A percentile compares a stretch with the other conserved stretches of the same genome.
phyloP scores from a whole-genome alignment of 2,329 filamentous ascomycete species.

The Hypomyces rosellus region DNA sequence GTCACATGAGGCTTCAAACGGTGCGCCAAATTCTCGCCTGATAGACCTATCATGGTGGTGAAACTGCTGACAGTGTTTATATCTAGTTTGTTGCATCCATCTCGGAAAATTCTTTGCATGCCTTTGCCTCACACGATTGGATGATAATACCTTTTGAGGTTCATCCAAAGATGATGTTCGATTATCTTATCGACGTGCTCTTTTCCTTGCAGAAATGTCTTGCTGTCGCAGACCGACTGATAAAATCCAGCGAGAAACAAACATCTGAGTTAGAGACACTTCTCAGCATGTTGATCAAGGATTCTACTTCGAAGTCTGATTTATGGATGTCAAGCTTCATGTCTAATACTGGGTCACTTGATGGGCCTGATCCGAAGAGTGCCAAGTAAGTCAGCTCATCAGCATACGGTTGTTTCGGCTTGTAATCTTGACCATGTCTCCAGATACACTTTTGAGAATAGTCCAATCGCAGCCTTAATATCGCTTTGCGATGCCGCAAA shows the following conservation, averaged over 20 bases:
- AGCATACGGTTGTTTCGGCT: too few relatives aligned
- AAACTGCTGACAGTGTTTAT: not conserved
- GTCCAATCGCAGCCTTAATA: slow-evolving; percentile 5
- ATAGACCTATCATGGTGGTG: not conserved
- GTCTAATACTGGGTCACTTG: not conserved
- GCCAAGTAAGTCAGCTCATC: too few relatives aligned
- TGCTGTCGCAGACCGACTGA: slow-evolving; percentile 2
- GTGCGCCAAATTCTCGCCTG: slow-evolving; percentile 1
- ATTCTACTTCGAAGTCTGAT: not conserved
- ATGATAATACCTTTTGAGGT: slow-evolving; percentile 37
- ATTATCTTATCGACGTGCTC: slow-evolving; percentile 40
- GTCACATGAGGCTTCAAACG: slow-evolving; percentile 12
- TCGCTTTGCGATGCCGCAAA: slow-evolving; percentile 11
- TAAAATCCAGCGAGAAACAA: not conserved
- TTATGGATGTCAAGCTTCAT: not conserved
- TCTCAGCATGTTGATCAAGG: not conserved
- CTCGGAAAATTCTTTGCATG: slow-evolving; percentile 7
- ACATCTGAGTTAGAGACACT: not conserved
- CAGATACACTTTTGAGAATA: not conserved
- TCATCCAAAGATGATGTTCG: slow-evolving; percentile 39
- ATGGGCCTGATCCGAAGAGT: not conserved
- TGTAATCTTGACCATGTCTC: not conserved
- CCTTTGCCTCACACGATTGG: slow-evolving; percentile 41
- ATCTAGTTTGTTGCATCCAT: slow-evolving; percentile 12
- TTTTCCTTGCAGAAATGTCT: slow-evolving; percentile 8